Evolutionary conservation across 805 yeast genomes (phyloP), one percentile per base, ranked within the genome.

Genomic region (Lachancea waltii): DNA sequence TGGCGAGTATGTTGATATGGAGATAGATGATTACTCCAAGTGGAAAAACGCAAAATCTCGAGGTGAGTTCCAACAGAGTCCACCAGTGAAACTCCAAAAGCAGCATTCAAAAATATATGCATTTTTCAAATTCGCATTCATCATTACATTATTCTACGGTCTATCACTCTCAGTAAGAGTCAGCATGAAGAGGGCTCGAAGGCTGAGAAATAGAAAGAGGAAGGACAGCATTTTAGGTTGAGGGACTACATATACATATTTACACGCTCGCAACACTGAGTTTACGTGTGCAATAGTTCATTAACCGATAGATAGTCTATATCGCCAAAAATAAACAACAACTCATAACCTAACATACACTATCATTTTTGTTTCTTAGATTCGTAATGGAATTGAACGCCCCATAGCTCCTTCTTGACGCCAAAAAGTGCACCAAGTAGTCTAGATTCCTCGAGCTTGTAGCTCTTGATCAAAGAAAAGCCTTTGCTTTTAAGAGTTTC

Each of bases 401-500:
- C 62, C 63, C 63, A 60, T 20, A 48, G 38, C 55, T 54, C 57
- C 47, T 41, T 55, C 36, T 50, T 43, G 11, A 54, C 43, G 39
- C 64, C 64, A 41, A 56, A 58, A 13, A 60, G 15, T 3, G 56
- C 53, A 29, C 62, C 58, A 33, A 59, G 36, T 1, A 60, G 19
- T 40, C 53, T 50, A 24, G 55, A 56, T 26, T 53, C 60, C 27
- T 45, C 27, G 33, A 60, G 22, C 19, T 60, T 40, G 31, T 54
- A 41, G 39, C 47, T 45, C 19, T 58, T 54, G 20, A 69, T 56
- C 34, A 60, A 51, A 30, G 53, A 59, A 53, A 77, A 81, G 2
- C 74, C 70, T 40, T 67, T 68, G 3, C 55, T 46, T 24, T 46
- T 53, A 38, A 77, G 61, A 1, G 68, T 48, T 3, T 56, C 42